phyloP scores from a whole-genome alignment of 441 rosid genomes.

The Pelargonium citronellum region DNA sequence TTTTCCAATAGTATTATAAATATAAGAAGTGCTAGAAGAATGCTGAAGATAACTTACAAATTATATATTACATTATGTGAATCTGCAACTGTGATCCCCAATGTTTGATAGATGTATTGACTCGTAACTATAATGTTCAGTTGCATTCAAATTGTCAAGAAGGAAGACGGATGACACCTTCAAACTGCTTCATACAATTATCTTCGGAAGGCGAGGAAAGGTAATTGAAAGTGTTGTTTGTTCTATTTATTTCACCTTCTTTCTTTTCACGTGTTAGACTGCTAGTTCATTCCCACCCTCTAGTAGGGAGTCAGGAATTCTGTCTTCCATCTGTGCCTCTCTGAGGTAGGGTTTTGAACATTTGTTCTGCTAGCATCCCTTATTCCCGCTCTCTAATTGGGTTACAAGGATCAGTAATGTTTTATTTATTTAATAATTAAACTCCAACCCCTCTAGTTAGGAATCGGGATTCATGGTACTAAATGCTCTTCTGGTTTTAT shows the following conservation, averaged over 20 bases:
- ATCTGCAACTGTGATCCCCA: neutral
- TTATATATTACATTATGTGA: too few relatives aligned
- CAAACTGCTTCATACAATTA: conserved; percentile 68
- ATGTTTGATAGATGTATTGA: neutral
- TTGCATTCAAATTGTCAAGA: conserved; percentile 78
- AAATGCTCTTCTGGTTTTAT: conserved; percentile 8
- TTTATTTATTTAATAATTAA: neutral
- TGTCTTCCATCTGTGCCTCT: neutral
- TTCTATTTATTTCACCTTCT: neutral
- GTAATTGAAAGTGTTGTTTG: conserved; percentile 30
- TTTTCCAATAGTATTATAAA: neutral
- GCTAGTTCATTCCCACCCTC: neutral
- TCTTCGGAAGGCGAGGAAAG: conserved; percentile 88
- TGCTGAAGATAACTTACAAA: neutral
- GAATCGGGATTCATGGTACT: neutral
- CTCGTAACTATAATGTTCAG: conserved; percentile 30
- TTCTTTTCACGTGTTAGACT: neutral
- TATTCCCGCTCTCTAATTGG: neutral
- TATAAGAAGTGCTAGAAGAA: neutral
- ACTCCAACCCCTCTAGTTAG: conserved; percentile 4
- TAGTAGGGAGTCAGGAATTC: neutral
- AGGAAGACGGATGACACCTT: conserved; percentile 73
- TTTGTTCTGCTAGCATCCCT: neutral
- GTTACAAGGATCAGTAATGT: neutral
- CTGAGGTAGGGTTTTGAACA: neutral